Evolutionary conservation across 768 basidiomycete species (phyloP), one percentile per base, ranked within the genome.

Genomic region (Cyclocybe cylindracea): DNA sequence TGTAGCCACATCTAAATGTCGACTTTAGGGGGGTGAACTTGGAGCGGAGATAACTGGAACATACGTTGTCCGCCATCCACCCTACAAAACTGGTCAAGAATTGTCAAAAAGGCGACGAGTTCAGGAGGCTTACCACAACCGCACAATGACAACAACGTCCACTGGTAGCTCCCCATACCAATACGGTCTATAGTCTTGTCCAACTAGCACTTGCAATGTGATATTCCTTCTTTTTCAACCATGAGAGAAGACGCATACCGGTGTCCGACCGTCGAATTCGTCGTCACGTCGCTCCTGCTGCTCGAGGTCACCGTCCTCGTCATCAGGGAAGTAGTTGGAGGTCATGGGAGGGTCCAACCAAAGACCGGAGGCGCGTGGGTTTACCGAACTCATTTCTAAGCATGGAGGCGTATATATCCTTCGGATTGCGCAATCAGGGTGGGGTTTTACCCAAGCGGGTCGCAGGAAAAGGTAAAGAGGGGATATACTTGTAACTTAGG

Each of bases 1-100:
- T 94, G 90, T 48, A 95, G 83, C 91, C 91, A 94, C 91, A 94
- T 93, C 92, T 94, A 48, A 42, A 16, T 13, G 11, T 10, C 7
- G 10, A 18, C 13, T 42, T 34, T 35, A 58, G 72, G 62, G 57
- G 55, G 41, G 52, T 33, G 49, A 46, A 14, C 35, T 42, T 40
- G 41, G 32, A 49, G 46, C 36, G 44, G 46, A 24, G 42, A 51
- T 9, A 40, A 48, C 54, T 50, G 45, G 48, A 61, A 70, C 73
- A 61, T 64, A 94, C 92, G 68, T 95, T 95, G 70, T 96, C 93
- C 48, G 93, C 92, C 79, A 92, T 76, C 94, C 94, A 96, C 31
- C 93, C 94, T 91, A 61, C 8, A 32, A 35, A 47, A 37, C 37
- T 44, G 48, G 35, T 47, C 47, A 16, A 45, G 44, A 44, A 51